phyloP scores from a whole-genome alignment of 345 rosid species.

The Aethionema arabicum region DNA sequence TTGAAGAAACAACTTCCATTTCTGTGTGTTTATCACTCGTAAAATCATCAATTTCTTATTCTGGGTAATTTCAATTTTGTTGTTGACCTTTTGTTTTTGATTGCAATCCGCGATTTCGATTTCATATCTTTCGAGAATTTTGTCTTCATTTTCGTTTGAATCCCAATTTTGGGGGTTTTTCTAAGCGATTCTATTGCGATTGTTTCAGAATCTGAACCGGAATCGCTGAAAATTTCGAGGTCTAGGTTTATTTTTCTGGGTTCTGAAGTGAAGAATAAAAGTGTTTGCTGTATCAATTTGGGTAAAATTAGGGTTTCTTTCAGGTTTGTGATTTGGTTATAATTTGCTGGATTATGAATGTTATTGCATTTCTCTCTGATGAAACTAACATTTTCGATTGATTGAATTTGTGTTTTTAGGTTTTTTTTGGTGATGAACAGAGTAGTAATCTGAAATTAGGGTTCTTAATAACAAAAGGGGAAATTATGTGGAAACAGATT shows the following conservation, averaged over 20 bases:
- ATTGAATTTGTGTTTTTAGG: slow-evolving; percentile 14
- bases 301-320: slow-evolving; percentile 27
- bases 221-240: slow-evolving; percentile 25
- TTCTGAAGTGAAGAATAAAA: slow-evolving; percentile 16
- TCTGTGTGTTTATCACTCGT: too few species aligned
- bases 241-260: slow-evolving; percentile 21
- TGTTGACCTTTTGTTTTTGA: slow-evolving; percentile 13
- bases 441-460: slow-evolving; percentile 11
- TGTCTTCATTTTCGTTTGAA: slow-evolving; percentile 2
- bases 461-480: background rate
- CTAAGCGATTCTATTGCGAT: background rate
- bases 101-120: slow-evolving; percentile 31
- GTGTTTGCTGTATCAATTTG: slow-evolving; percentile 31
- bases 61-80: background rate
- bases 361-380: slow-evolving; percentile 3
- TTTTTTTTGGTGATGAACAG: slow-evolving; percentile 15
- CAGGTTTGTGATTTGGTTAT: slow-evolving; percentile 23
- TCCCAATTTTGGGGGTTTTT: background rate
- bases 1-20: too few species aligned
- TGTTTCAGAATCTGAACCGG: slow-evolving; percentile 6
- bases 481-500: slow-evolving; percentile 73
- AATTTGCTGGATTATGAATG: background rate
- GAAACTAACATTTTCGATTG: background rate
- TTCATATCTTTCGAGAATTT: slow-evolving; percentile 17
- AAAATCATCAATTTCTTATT: background rate